Base-by-base conservation (phyloP, 257 asterid species). In the Nicotiana tomentosiformis region DNA sequence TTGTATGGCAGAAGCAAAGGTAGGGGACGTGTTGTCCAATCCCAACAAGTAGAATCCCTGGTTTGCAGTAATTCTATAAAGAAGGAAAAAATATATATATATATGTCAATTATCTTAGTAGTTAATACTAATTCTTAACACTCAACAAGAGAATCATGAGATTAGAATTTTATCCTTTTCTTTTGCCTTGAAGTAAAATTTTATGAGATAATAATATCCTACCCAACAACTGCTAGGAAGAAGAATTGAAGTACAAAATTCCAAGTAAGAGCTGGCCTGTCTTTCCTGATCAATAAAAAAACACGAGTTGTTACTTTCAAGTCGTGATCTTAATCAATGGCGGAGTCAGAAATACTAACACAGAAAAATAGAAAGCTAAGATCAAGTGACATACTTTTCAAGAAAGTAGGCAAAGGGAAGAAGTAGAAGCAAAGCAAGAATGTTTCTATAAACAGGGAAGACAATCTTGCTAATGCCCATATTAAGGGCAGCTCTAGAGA, bases 401-500 rank as follows among this genome's bases (percentile, higher is more conserved):
- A 97, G 97, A 79, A 97, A 97, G 62, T 95, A 97, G 84, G 99
- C 98, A 55, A 97, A 95, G 77, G 99, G 99, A 84, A 93, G 65
- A 84, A 97, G 98, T 5, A 97, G 96, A 23, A 97, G 78, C 81
- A 97, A 88, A 46, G 99, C 99, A n/a, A 95, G 92, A 46, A 95
- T 90, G 94, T 97, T 97, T 67, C 99, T 86, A 76, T 97, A 97
- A 80, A 97, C 97, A 0, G 98, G 94, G 90, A 93, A 97, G 4
- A 97, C 99, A 26, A 97, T 91, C 89, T 97, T 97, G 96, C 99
- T 97, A 10, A 97, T 97, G 58, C 99, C 99, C 98, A 95, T 97
- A 83, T 97, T 97, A 77, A 97, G 99, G 72, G 99, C 99, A 30
- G 91, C 90, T 43, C 98, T 83, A 3, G 99, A 97, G 30, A 97